A percentile compares a stretch with the other conserved stretches of the same genome.
Conservation (phyloP, 768 basidiomycete species). For the Agaricus sinodeliciosus region DNA sequence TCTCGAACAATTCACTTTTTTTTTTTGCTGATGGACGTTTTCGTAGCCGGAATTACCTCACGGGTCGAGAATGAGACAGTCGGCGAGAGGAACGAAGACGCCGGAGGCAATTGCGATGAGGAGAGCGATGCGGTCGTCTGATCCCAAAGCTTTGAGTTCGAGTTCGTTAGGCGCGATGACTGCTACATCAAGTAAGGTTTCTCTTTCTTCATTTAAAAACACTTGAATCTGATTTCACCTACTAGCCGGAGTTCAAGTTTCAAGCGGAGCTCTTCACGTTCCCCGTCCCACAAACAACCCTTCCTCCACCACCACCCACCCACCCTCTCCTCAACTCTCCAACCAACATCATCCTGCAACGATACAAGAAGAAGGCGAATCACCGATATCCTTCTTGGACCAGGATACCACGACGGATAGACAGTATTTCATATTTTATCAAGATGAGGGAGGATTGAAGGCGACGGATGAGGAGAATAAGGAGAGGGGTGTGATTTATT, state of each 20-base stretch:
- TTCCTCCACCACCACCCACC: not conserved
- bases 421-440: conserved; percentile 86
- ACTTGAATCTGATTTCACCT: not conserved
- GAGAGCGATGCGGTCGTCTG: conserved; percentile 77
- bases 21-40: conserved; percentile 3
- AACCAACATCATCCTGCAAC: conserved; percentile 2
- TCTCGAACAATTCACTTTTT: too few relatives aligned
- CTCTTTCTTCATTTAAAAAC: not conserved
- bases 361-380: conserved; percentile 15
- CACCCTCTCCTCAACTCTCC: not conserved
- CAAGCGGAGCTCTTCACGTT: not conserved
- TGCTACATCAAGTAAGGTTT: not conserved
- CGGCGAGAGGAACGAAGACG: conserved; percentile 47
- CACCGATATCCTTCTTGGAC: conserved; percentile 39
- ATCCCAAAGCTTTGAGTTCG: conserved; percentile 57
- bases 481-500: conserved; percentile 74
- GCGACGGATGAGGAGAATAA: conserved; percentile 86
- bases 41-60: conserved; percentile 63
- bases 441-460: conserved; percentile 89
- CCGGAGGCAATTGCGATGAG: conserved; percentile 82
- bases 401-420: conserved; percentile 52
- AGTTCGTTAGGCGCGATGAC: not conserved
- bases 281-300: not conserved
- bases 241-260: not conserved
- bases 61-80: conserved; percentile 53